Percentiles rank a stretch among this genome's conserved stretches.
These are phyloP conservation scores for Geranomyces variabilis DNA, from an alignment of 192 early-diverging fungal species.

Conservation along the genomic window DNA sequence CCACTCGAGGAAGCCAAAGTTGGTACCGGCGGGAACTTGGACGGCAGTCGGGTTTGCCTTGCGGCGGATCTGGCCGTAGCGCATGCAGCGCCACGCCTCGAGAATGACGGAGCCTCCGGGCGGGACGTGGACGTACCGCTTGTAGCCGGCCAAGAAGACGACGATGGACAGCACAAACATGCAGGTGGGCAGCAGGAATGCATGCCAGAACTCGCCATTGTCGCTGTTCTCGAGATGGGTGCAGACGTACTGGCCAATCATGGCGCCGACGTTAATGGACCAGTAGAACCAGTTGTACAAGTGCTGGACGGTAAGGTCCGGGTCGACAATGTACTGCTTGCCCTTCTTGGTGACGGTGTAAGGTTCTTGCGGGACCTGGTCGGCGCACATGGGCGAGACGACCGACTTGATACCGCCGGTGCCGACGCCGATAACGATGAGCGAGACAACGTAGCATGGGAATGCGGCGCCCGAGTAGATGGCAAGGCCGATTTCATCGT, in stretches of 20 bases:
- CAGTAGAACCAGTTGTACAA: conserved; percentile 88
- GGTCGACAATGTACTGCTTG: conserved; percentile 28
- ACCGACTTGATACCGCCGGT: conserved; percentile 33
- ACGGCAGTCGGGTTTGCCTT: neutral
- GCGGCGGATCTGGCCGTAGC: neutral
- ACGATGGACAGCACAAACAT: conserved; percentile 22
- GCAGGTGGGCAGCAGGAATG: conserved; percentile 21
- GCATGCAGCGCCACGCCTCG: conserved; percentile 16
- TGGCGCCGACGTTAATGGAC: conserved; percentile 71
- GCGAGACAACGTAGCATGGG: conserved; percentile 13
- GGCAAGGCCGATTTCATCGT: neutral
- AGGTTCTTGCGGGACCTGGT: conserved; percentile 19
- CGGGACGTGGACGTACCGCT: conserved; percentile 9
- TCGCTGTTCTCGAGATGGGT: neutral
- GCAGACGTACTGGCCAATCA: conserved; percentile 50
- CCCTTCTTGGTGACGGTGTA: conserved; percentile 27
- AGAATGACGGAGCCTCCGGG: conserved; percentile 24
- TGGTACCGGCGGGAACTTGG: conserved; percentile 1
- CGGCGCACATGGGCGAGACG: conserved; percentile 33
- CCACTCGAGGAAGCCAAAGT: conserved; percentile 26
- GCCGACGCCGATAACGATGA: conserved; percentile 26
- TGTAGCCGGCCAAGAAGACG: conserved; percentile 20
- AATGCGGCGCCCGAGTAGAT: conserved; percentile 11
- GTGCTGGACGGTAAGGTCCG: conserved; percentile 27
- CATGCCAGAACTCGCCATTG: conserved; percentile 28